Evolutionary conservation across 371 early-diverging fungal species (phyloP).

Genomic region (Chytridium lagenaria): DNA sequence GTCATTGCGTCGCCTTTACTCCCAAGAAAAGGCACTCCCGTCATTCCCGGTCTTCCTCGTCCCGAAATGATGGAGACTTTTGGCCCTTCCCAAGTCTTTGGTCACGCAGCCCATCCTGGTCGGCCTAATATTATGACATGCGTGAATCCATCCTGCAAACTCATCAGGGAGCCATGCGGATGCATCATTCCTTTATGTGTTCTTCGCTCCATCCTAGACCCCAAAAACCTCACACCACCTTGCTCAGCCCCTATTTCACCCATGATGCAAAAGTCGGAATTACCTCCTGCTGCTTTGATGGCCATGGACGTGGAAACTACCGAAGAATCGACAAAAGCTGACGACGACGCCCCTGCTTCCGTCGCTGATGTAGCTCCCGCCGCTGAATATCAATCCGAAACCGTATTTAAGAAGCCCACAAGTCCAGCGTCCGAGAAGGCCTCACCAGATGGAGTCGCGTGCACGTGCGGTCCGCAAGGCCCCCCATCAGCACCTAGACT

Average conservation of each 20-base stretch:
- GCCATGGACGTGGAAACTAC: too few species aligned
- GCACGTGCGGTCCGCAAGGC: too few species aligned
- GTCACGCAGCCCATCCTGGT: background rate
- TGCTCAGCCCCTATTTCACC: background rate
- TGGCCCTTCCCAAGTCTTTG: background rate
- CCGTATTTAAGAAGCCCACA: background rate
- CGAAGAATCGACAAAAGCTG: too few species aligned
- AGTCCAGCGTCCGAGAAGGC: background rate
- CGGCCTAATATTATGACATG: slow-evolving; percentile 8
- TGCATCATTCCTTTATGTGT: slow-evolving; percentile 14
- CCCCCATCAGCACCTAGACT: slow-evolving; percentile 1
- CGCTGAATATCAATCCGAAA: too few species aligned
- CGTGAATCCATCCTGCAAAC: slow-evolving; percentile 8
- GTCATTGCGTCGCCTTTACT: background rate
- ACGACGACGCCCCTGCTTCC: too few species aligned
- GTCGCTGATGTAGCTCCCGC: too few species aligned
- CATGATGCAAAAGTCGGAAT: background rate
- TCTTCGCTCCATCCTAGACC: background rate
- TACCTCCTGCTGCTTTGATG: too few species aligned
- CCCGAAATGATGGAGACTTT: background rate
- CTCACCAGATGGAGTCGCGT: too few species aligned
- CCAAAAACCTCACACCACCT: slow-evolving; percentile 1
- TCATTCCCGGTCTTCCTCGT: background rate
- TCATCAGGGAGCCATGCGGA: slow-evolving; percentile 12
- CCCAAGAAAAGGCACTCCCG: background rate